phyloP scores from a whole-genome alignment of 495 filamentous ascomycete genomes.

The Clavariopsis aquatica region DNA sequence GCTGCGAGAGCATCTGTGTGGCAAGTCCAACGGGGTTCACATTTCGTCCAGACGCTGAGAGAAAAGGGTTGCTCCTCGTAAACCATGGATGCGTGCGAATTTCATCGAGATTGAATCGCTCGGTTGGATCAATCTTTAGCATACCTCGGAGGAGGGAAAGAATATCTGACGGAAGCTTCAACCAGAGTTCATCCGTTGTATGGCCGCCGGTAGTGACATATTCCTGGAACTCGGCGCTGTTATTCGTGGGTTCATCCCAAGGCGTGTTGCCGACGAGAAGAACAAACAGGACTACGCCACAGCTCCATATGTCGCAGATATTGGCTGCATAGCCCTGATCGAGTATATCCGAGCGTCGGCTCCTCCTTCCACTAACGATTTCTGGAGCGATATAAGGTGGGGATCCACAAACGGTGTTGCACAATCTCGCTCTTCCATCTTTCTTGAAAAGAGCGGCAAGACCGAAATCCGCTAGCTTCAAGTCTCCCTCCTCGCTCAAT shows the following conservation, averaged over 20 bases:
- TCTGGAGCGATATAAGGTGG: conserved; percentile 97
- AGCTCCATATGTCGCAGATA: conserved; percentile 93
- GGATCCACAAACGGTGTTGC: conserved; percentile 88
- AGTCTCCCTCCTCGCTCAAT: conserved; percentile 70
- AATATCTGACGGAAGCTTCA: conserved; percentile 71
- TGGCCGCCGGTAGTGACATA: conserved; percentile 78
- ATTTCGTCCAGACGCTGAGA: conserved; percentile 72
- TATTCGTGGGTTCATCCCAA: conserved; percentile 86
- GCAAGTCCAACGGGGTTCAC: conserved; percentile 79
- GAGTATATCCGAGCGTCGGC: conserved; percentile 37
- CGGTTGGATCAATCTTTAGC: conserved; percentile 75
- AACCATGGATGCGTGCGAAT: conserved; percentile 96
- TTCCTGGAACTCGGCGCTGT: conserved; percentile 59
- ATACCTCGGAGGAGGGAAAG: conserved; percentile 90
- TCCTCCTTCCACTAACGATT: conserved; percentile 52
- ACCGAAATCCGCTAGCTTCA: conserved; percentile 98
- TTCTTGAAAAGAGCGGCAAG: conserved; percentile 91
- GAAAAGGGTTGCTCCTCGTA: conserved; percentile 75
- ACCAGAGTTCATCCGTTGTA: conserved; percentile 84
- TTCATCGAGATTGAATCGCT: conserved; percentile 82
- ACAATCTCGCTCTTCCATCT: conserved; percentile 75
- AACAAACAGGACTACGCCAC: conserved; percentile 94
- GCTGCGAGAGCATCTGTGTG: conserved; percentile 85
- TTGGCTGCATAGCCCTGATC: conserved; percentile 75
- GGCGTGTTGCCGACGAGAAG: conserved; percentile 94